Percentiles rank a stretch among this genome's conserved stretches.
phyloP scores from a whole-genome alignment of 257 asterid species.

The Oldenlandia corymbosa region DNA sequence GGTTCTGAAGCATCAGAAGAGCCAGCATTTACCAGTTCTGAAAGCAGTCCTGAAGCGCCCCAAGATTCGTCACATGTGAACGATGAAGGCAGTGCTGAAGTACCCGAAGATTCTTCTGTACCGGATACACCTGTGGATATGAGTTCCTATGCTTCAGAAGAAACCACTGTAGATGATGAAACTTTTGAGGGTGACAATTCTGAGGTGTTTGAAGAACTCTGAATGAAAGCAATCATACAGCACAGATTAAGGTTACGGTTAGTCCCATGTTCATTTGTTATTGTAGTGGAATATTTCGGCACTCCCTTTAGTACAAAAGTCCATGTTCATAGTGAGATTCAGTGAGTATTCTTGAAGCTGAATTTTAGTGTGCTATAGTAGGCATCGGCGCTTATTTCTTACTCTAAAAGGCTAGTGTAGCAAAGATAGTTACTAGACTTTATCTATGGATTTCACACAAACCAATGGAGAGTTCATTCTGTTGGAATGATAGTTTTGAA shows the following conservation, averaged over 20 bases:
- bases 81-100: conserved; percentile 9
- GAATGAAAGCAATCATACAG: conserved; percentile 16
- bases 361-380: background rate
- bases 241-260: background rate
- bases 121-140: conserved; percentile 8
- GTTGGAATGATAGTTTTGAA: background rate
- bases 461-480: background rate
- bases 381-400: background rate
- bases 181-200: conserved; percentile 35
- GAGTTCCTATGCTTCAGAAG: conserved; percentile 25
- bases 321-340: background rate
- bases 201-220: conserved; percentile 54
- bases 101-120: conserved; percentile 21
- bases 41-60: conserved; percentile 14
- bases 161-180: conserved; percentile 35
- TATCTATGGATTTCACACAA: background rate
- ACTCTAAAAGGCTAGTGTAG: too few relatives aligned
- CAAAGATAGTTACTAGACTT: background rate
- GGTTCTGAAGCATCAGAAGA: conserved; percentile 27
- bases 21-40: background rate
- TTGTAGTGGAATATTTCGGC: background rate
- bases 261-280: background rate
- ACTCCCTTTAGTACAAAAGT: conserved; percentile 17
- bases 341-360: conserved; percentile 1
- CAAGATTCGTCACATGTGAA: conserved; percentile 20